Conservation (phyloP, 2,329 filamentous ascomycete genomes). For the Aspergillus pseudoglaucus region DNA sequence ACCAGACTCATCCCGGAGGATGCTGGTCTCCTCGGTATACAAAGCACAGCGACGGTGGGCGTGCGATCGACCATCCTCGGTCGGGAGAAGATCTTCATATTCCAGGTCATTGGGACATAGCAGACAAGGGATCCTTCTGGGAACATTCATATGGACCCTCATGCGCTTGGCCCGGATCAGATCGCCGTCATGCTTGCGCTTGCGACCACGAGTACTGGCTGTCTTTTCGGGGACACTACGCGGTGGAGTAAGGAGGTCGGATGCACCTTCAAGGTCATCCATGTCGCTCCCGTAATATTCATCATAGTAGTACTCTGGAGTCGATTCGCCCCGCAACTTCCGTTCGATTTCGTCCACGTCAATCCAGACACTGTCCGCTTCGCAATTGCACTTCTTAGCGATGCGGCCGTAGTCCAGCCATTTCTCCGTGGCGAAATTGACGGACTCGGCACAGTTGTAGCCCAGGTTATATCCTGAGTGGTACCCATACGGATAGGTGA, state of each 20-base stretch:
- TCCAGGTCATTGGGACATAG: conserved; percentile 87
- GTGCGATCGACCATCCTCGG: conserved; percentile 72
- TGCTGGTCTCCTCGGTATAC: conserved; percentile 87
- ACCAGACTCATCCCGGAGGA: conserved; percentile 62
- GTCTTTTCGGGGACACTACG: conserved; percentile 64
- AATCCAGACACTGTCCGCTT: conserved; percentile 97
- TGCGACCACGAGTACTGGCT: conserved; percentile 51
- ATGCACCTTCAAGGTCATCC: conserved; percentile 55
- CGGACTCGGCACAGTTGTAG: conserved; percentile 97
- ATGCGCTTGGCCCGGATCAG: conserved; percentile 68
- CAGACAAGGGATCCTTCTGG: conserved; percentile 73
- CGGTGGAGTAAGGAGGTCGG: conserved; percentile 72
- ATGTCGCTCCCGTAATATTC: conserved; percentile 55
- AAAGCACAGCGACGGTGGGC: conserved; percentile 84
- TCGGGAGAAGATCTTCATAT: conserved; percentile 73
- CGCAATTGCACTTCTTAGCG: conserved; percentile 94
- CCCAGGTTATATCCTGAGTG: conserved; percentile 97
- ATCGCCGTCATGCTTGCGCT: conserved; percentile 59
- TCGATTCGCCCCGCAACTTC: conserved; percentile 77
- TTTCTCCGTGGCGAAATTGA: conserved; percentile 93
- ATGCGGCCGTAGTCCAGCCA: conserved; percentile 95
- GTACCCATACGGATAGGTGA: conserved; percentile 97
- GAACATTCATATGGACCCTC: conserved; percentile 64
- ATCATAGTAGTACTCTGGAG: conserved; percentile 45
- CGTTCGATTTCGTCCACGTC: conserved; percentile 94